Percentiles rank a stretch among this genome's conserved stretches.
These are phyloP conservation scores for Fusarium drepaniforme DNA, from an alignment of 2,329 filamentous ascomycete genomes.

Conservation along the genomic window DNA sequence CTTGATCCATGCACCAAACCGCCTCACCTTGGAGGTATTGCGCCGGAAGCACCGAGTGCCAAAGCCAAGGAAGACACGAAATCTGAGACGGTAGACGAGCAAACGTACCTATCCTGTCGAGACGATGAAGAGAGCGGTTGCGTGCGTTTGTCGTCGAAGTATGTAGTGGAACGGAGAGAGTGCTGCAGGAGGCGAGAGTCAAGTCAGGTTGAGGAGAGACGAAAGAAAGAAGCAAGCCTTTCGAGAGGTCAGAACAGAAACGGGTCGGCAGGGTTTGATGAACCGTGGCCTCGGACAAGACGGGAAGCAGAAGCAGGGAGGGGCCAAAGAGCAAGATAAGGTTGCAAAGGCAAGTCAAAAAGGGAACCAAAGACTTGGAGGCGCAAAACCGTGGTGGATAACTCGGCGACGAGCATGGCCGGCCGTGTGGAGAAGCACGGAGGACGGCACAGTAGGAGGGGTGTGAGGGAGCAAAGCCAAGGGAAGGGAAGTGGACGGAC, in stretches of 20 bases:
- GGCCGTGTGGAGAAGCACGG: conserved; percentile 46
- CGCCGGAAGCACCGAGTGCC: conserved; percentile 43
- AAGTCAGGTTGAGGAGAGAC: neutral
- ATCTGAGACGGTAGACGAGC: conserved; percentile 38
- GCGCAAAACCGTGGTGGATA: conserved; percentile 46
- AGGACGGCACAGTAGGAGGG: conserved; percentile 44
- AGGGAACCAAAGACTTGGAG: conserved; percentile 41
- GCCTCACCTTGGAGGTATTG: conserved; percentile 44
- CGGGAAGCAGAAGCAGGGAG: conserved; percentile 36
- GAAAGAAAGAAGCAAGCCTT: conserved; percentile 10
- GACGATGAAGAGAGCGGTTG: conserved; percentile 28
- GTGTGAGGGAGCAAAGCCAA: conserved; percentile 25
- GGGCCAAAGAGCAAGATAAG: conserved; percentile 45
- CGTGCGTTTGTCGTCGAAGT: conserved; percentile 34
- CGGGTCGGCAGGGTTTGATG: conserved; percentile 35
- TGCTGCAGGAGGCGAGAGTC: conserved; percentile 36
- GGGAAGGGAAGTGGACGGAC: neutral
- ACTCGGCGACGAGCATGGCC: conserved; percentile 50
- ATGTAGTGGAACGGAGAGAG: conserved; percentile 28
- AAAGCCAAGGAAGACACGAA: conserved; percentile 32
- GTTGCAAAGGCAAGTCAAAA: conserved; percentile 44
- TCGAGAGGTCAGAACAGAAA: conserved; percentile 26
- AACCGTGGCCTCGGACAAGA: conserved; percentile 38
- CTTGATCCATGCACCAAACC: conserved; percentile 48
- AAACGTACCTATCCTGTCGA: conserved; percentile 40